These are phyloP conservation scores for Ustilago trichophora DNA, from an alignment of 1,284 basidiomycete genomes.

Conservation along the genomic window DNA sequence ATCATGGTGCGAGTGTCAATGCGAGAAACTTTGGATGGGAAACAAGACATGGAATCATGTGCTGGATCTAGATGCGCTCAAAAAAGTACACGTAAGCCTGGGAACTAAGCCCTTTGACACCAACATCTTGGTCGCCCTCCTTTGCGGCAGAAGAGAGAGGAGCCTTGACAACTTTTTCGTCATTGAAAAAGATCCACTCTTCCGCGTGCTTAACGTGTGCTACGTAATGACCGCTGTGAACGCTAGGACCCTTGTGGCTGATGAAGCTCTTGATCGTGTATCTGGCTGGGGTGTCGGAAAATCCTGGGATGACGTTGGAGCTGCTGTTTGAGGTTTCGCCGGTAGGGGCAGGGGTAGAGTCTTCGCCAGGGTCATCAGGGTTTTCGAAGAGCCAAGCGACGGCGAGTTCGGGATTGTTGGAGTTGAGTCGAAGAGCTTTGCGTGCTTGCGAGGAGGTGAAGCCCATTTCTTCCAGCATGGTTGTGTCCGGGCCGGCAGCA, in stretches of 20 bases:
- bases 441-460: constrained; percentile 83
- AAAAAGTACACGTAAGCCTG: constrained; percentile 60
- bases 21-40: too few relatives aligned
- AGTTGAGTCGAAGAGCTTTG: constrained; percentile 88
- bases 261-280: constrained; percentile 91
- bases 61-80: constrained; percentile 30
- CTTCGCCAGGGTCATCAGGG: constrained; percentile 82
- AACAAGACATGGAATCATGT: too few relatives aligned
- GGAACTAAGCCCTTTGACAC: constrained; percentile 34
- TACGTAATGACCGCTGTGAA: constrained; percentile 85
- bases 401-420: constrained; percentile 80
- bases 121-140: constrained; percentile 26
- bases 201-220: constrained; percentile 74
- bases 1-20: too few relatives aligned
- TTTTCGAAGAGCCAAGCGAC: constrained; percentile 98
- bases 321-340: too few relatives aligned
- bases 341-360: constrained; percentile 58
- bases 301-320: constrained; percentile 52
- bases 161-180: constrained; percentile 50
- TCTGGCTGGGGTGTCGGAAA: constrained; percentile 73
- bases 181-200: constrained; percentile 56
- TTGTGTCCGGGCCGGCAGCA: constrained; percentile 61
- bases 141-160: constrained; percentile 19
- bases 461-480: constrained; percentile 88
- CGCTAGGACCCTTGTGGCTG: constrained; percentile 87